Percentiles rank a stretch among this genome's conserved stretches.
phyloP scores from a whole-genome alignment of 78 protist genomes.

The Isochrysis galbana region DNA sequence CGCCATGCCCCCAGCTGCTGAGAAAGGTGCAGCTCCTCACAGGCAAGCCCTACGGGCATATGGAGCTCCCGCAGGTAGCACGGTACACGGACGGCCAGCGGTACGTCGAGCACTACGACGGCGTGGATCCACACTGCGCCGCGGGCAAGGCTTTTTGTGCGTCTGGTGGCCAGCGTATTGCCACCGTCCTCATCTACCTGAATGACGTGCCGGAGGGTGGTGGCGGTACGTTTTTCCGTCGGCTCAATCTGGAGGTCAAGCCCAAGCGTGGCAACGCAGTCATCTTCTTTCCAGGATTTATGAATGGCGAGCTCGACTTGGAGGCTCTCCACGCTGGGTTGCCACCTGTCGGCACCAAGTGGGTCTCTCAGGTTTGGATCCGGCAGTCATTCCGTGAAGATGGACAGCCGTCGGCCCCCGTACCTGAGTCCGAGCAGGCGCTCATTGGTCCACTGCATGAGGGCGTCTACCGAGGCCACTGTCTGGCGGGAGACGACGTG shows the following conservation, averaged over 20 bases:
- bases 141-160: slow-evolving; percentile 12
- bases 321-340: background rate
- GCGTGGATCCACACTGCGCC: slow-evolving; percentile 17
- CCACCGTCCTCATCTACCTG: slow-evolving; percentile 1
- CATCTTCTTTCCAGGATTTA: background rate
- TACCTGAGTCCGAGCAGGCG: background rate
- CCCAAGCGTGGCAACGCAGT: background rate
- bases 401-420: slow-evolving; percentile 1
- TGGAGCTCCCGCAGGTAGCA: slow-evolving; percentile 37
- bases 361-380: slow-evolving; percentile 25
- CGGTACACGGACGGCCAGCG: slow-evolving; percentile 26
- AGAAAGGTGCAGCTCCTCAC: background rate
- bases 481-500: slow-evolving; percentile 6
- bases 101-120: slow-evolving; percentile 30
- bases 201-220: background rate
- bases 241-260: background rate
- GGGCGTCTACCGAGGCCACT: slow-evolving; percentile 11
- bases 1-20: background rate
- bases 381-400: background rate
- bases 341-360: slow-evolving; percentile 7
- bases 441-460: slow-evolving; percentile 7
- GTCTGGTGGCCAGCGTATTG: slow-evolving; percentile 1
- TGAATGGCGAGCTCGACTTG: slow-evolving; percentile 17
- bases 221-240: background rate
- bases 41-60: background rate